Evolutionary conservation across 2,329 filamentous ascomycete genomes (phyloP).

Genomic region (Pestalotiopsis fici): DNA sequence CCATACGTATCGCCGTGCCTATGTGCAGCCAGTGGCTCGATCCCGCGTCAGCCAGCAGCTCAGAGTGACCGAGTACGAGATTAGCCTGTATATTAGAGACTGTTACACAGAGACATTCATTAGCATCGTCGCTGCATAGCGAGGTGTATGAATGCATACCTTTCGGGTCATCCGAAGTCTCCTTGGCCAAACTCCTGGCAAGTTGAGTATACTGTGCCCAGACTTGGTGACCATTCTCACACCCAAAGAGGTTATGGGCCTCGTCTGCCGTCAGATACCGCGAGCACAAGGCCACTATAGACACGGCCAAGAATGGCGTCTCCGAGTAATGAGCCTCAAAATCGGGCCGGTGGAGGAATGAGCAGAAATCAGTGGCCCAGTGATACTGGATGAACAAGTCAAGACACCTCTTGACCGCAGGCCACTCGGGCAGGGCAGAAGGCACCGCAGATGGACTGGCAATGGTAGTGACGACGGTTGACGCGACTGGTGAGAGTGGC

Average conservation of each 20-base stretch:
- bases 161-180: constrained; percentile 8
- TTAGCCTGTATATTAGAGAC: constrained; percentile 9
- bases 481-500: not conserved
- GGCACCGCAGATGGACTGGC: not conserved
- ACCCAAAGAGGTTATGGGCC: not conserved
- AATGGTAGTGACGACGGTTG: not conserved
- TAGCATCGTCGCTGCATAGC: not conserved
- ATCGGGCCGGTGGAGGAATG: constrained; percentile 3
- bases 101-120: not conserved
- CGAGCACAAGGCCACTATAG: constrained; percentile 1
- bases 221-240: not conserved
- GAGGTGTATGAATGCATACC: not conserved
- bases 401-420: not conserved
- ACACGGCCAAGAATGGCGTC: not conserved
- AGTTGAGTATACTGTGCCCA: constrained; percentile 3
- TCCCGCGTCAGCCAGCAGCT: constrained; percentile 1
- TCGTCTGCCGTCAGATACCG: constrained; percentile 4
- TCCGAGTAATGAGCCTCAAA: constrained; percentile 5
- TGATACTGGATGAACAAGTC: constrained; percentile 7
- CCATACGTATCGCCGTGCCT: constrained; percentile 6
- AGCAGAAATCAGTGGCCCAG: constrained; percentile 8
- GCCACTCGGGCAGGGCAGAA: not conserved
- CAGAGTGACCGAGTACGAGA: constrained; percentile 6
- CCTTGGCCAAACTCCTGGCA: constrained; percentile 1
- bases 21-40: constrained; percentile 10